phyloP scores from a whole-genome alignment of 2,329 filamentous ascomycete genomes.

The Beauveria rudraprayagi region DNA sequence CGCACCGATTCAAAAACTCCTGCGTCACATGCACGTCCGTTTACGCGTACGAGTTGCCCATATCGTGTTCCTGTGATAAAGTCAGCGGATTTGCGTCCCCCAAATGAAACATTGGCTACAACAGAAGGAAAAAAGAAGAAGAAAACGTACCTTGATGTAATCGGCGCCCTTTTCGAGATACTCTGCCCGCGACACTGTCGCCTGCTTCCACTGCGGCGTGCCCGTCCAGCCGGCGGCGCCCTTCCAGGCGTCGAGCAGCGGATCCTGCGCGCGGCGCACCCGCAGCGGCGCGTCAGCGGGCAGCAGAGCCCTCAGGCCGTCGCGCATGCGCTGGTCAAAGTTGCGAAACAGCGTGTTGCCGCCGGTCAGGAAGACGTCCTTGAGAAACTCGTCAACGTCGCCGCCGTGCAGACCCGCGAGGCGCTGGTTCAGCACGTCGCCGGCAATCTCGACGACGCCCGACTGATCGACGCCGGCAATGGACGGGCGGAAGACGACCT shows the following conservation, averaged over 20 bases:
- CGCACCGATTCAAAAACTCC: constrained; percentile 4
- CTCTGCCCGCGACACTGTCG: constrained; percentile 70
- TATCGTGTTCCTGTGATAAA: constrained; percentile 50
- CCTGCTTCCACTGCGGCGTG: constrained; percentile 48
- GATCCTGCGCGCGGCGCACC: constrained; percentile 67
- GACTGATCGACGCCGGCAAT: constrained; percentile 92
- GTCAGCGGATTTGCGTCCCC: not conserved
- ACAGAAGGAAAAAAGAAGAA: not conserved
- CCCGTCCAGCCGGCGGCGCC: constrained; percentile 83
- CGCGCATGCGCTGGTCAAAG: constrained; percentile 73
- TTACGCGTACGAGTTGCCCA: constrained; percentile 53
- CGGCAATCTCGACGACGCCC: constrained; percentile 83
- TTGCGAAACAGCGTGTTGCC: constrained; percentile 80
- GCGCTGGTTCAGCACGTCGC: constrained; percentile 80
- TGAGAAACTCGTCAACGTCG: constrained; percentile 59
- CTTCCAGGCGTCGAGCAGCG: constrained; percentile 83
- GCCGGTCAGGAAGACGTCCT: constrained; percentile 90
- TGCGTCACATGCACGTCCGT: not conserved
- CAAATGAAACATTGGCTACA: too few relatives aligned
- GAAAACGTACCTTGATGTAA: constrained; percentile 66
- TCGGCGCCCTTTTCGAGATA: constrained; percentile 88
- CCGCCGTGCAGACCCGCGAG: constrained; percentile 44
- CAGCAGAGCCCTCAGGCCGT: constrained; percentile 64
- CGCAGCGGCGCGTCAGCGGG: constrained; percentile 59
- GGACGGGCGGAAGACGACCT: constrained; percentile 85